Base-by-base conservation (phyloP, 2,329 filamentous ascomycete genomes). In the Chaetomium olivaceum region DNA sequence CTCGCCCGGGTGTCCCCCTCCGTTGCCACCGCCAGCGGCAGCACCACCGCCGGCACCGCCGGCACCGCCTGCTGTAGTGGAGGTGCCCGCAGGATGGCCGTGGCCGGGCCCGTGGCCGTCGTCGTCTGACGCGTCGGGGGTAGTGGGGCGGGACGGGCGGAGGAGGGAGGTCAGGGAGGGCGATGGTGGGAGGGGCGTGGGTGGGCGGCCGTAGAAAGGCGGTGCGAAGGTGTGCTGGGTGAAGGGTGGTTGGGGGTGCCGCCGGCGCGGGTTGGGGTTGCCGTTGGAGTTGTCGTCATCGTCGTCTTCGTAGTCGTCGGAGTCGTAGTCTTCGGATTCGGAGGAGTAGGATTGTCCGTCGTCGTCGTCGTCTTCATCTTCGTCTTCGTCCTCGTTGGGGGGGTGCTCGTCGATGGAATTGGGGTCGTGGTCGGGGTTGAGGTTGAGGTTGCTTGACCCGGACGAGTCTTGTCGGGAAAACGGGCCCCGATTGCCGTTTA, bases 131-230 rank as follows among this genome's bases (percentile, higher is more conserved):
- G 89, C 91, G 75, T 97, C 93, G 16, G 95, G 94, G 0, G 94
- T 98, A 1, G 92, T 96, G 0, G 93, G 94, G n/a, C 93, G 86
- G 29, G 92, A 96, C 3, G 92, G 92, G 1, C 93, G 91, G 8
- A 98, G 86, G 23, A 99, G 88, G 14, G 93, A 97, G 0, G 94
- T 98, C 70, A 99, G 81, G 1, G 92, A 96, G 0, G 95, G 95
- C 0, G 93, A 97, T 0, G 94, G 94, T 0, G 95, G 95, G 0
- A 98, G 83, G 3, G 95, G 94, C 2, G 93, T 97, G 0, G 95
- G 95, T n/a, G 95, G 95, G 3, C 94, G 88, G 70, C 96, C 96
- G 82, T 99, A 99, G 82, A 98, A 98, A 19, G 95, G 95, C 29
- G 95, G 95, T 58, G 85, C 85, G 69, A 87, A 87, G 75, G 83